Evolutionary conservation across 2,329 filamentous ascomycete genomes (phyloP).

Genomic region (Talaromyces sp.): DNA sequence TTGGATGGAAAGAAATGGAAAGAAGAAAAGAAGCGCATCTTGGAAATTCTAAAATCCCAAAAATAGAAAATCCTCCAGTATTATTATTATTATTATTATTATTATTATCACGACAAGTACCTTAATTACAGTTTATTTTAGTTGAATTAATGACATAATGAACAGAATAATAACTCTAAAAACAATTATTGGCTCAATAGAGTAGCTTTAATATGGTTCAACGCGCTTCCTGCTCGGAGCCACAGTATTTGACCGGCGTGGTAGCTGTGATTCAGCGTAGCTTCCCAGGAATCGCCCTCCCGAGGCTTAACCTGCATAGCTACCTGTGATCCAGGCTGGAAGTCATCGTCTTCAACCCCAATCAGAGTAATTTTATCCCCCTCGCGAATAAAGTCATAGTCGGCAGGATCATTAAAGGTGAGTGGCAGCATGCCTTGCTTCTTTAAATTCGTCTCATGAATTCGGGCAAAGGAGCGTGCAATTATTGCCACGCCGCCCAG

Average conservation of each 20-base stretch:
- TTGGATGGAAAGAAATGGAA: constrained; percentile 14
- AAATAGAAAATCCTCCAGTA: neutral
- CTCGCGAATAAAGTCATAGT: constrained; percentile 85
- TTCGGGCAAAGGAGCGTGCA: constrained; percentile 91
- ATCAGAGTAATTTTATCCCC: constrained; percentile 18
- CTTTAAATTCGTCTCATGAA: constrained; percentile 99
- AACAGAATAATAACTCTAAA: neutral
- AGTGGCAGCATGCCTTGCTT: constrained; percentile 99
- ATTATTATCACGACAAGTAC: no score
- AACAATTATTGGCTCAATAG: neutral
- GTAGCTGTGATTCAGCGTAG: constrained; percentile 29
- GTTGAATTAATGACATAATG: neutral
- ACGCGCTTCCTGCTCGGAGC: constrained; percentile 31
- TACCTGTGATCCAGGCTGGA: constrained; percentile 25
- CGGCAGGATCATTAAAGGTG: constrained; percentile 87
- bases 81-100: no score
- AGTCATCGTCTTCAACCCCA: constrained; percentile 19
- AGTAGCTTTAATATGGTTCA: constrained; percentile 29
- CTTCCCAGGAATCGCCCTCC: constrained; percentile 24
- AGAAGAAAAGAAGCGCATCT: constrained; percentile 16
- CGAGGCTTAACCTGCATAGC: constrained; percentile 24
- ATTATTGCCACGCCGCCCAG: constrained; percentile 96
- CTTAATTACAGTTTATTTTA: neutral
- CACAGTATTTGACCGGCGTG: constrained; percentile 29
- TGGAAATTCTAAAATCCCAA: neutral